phyloP scores from a whole-genome alignment of 2,329 filamentous ascomycete species.

The Hymenoscyphus infarciens region DNA sequence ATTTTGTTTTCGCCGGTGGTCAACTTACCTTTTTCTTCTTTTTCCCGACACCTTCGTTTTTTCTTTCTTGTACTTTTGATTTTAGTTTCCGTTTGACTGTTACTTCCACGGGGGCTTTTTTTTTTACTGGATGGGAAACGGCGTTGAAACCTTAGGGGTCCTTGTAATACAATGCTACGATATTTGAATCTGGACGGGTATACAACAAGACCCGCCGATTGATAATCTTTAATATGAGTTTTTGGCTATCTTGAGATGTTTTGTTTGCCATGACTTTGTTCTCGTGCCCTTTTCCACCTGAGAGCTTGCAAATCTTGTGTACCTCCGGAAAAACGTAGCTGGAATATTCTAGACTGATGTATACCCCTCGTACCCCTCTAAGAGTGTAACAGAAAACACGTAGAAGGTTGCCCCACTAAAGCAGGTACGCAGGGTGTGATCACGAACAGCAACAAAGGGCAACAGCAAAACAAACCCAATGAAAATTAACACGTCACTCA shows the following conservation, averaged over 20 bases:
- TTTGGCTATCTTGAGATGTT: constrained; percentile 13
- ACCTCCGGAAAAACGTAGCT: too few species aligned
- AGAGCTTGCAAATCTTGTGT: too few species aligned
- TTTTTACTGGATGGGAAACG: not conserved
- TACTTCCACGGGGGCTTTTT: not conserved
- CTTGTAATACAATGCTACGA: not conserved
- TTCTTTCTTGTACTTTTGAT: not conserved
- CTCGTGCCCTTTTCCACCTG: too few species aligned
- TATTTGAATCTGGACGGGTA: constrained; percentile 9
- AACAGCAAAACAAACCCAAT: too few species aligned
- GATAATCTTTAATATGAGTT: constrained; percentile 15
- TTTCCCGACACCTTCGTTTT: not conserved
- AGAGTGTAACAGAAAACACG: too few species aligned
- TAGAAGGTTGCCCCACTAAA: too few species aligned
- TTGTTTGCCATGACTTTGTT: constrained; percentile 2
- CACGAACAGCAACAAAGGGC: too few species aligned
- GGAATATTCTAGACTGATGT: too few species aligned
- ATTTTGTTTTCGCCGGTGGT: too few species aligned
- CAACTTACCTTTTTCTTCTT: not conserved
- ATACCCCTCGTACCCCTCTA: too few species aligned
- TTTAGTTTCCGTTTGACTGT: not conserved
- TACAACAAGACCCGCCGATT: constrained; percentile 12
- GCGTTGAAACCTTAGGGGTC: not conserved
- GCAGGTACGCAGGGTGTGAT: too few species aligned
- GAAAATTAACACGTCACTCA: too few species aligned